A percentile compares a stretch with the other conserved stretches of the same genome.
Conservation (phyloP, 139 green algal genomes). For the Mychonastes homosphaera region DNA sequence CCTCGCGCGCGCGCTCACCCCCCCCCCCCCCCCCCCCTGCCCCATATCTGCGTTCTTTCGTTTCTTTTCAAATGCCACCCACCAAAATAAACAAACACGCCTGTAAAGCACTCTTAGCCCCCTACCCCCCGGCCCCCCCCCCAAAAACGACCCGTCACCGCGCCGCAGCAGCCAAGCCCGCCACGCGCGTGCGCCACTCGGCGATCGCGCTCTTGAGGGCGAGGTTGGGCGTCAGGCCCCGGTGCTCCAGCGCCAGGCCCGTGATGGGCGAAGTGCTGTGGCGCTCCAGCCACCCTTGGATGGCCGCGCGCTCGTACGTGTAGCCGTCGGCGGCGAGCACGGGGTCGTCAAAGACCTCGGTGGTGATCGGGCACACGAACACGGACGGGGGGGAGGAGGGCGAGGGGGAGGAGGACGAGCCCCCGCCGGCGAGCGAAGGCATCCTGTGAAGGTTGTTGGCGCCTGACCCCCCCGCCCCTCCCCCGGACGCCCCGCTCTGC, state of each 20-base stretch:
- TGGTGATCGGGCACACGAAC: slow-evolving; percentile 47
- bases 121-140: no score
- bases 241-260: slow-evolving; percentile 36
- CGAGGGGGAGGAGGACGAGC: slow-evolving; percentile 7
- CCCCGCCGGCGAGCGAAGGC: slow-evolving; percentile 2
- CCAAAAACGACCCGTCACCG: no score
- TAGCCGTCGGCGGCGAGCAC: slow-evolving; percentile 58
- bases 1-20: no score
- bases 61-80: no score
- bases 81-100: no score
- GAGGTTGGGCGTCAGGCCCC: slow-evolving; percentile 35
- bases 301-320: slow-evolving; percentile 54
- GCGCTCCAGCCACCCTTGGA: slow-evolving; percentile 38
- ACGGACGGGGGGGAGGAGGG: slow-evolving; percentile 18
- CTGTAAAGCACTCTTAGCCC: no score
- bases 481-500: neutral
- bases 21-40: no score
- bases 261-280: slow-evolving; percentile 44
- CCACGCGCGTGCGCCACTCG: no score
- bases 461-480: neutral
- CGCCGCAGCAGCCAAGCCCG: no score
- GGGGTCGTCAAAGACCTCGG: slow-evolving; percentile 52
- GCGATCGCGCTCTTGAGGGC: slow-evolving; percentile 33
- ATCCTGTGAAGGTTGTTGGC: neutral
- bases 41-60: no score